Evolutionary conservation across 2,329 filamentous ascomycete genomes (phyloP), one percentile per base, ranked within the genome.

Genomic region (Neoarthrinium moseri): DNA sequence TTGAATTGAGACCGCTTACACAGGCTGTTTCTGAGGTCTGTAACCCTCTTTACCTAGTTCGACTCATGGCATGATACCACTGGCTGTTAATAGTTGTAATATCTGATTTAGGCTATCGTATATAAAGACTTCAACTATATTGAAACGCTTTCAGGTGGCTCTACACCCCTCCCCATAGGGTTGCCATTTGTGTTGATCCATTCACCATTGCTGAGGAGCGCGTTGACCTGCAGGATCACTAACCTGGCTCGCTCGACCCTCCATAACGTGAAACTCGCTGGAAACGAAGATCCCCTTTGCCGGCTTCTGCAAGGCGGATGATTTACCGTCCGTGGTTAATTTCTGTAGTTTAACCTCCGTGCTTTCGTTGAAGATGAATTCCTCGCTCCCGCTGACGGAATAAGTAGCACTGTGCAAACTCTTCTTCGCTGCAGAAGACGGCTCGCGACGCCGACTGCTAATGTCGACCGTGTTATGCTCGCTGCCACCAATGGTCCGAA

Each of bases 341-440:
- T 62, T 54, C 36, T 72, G 57, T 54, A 72, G 62, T 38, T 70
- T 68, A 4, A 69, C 57, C 32, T 66, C 33, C 18, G 33, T 58
- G 5, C 17, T 22, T 20, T 47, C 34, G 23, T 63, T 63, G 15
- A 76, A 57, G 6, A 75, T 74, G 11, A 61, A 63, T 52, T 73
- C 70, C 46, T 72, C 66, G 52, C 69, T 72, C 51, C 67, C 67
- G 5, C 55, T 72, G 45, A 70, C 66, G 1, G 69, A 66, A 38
- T 70, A 41, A n/a, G 62, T 59, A 37, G 65, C n/a, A 8, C 23
- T 32, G 18, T 17, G 20, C 3, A 20, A 13, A 5, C 11, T 17
- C 7, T 32, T 35, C 20, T 4, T 57, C 56, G 12, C 59, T 55
- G n/a, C 61, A 51, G 11, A 58, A 59, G 2, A 54, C 20, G 20